These are phyloP conservation scores for Zygoascus flipseniorum DNA, from an alignment of 805 yeast genomes.

Conservation along the genomic window DNA sequence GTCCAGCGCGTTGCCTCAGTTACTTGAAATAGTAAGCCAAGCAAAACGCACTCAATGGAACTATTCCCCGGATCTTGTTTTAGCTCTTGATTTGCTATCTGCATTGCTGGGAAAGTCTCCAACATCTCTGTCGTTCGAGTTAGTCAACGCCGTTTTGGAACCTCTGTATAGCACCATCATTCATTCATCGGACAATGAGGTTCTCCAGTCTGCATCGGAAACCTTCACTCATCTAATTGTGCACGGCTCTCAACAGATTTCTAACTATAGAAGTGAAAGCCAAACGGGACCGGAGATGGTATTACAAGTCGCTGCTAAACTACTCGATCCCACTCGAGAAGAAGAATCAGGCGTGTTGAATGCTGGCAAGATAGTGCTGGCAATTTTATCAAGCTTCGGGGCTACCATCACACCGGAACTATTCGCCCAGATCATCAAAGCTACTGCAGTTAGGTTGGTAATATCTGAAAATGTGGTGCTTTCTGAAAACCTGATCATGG, in stretches of 20 bases:
- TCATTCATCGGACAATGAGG: slow-evolving; percentile 59
- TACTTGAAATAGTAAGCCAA: slow-evolving; percentile 23
- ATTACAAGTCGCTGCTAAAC: slow-evolving; percentile 56
- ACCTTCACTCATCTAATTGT: slow-evolving; percentile 54
- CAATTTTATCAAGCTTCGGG: slow-evolving; percentile 48
- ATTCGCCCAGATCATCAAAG: slow-evolving; percentile 53
- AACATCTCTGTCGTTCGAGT: slow-evolving; percentile 14
- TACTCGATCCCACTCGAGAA: slow-evolving; percentile 54
- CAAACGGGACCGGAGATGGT: slow-evolving; percentile 43
- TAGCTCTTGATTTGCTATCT: slow-evolving; percentile 42
- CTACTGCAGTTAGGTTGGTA: slow-evolving; percentile 60
- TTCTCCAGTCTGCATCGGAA: slow-evolving; percentile 70
- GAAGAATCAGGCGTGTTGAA: slow-evolving; percentile 78
- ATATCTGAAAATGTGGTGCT: slow-evolving; percentile 63
- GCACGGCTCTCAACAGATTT: slow-evolving; percentile 27
- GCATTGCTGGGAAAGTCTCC: slow-evolving; percentile 23
- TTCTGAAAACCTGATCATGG: slow-evolving; percentile 60
- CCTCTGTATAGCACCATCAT: slow-evolving; percentile 42
- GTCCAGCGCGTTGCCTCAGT: slow-evolving; percentile 44
- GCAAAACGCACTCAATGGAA: slow-evolving; percentile 29
- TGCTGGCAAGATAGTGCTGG: slow-evolving; percentile 58
- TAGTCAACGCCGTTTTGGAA: slow-evolving; percentile 17
- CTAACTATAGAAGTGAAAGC: neutral
- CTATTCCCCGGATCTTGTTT: slow-evolving; percentile 52
- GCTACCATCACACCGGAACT: slow-evolving; percentile 29